These are phyloP conservation scores for Cardamine occulta DNA, from an alignment of 345 rosid species.

Conservation along the genomic window DNA sequence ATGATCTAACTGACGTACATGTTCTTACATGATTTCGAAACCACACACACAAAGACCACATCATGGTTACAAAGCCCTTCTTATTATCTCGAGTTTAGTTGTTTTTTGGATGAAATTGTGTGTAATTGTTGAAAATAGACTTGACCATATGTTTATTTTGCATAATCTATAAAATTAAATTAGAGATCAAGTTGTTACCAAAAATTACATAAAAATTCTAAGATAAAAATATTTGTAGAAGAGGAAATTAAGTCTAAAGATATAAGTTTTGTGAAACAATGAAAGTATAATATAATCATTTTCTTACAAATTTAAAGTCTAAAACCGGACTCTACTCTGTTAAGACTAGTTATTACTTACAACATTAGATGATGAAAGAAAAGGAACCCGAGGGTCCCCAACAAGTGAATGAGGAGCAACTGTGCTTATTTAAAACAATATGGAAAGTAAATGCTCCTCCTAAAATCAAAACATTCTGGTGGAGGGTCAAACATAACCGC, in stretches of 20 bases:
- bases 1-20: too few relatives aligned
- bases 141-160: not conserved
- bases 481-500: too few relatives aligned
- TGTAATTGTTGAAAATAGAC: not conserved
- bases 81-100: not conserved
- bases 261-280: not conserved
- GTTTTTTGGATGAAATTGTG: not conserved
- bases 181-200: not conserved
- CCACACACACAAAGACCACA: not conserved
- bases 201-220: not conserved
- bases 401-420: too few relatives aligned
- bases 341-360: too few relatives aligned
- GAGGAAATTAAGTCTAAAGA: not conserved
- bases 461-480: too few relatives aligned
- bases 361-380: too few relatives aligned
- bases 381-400: too few relatives aligned
- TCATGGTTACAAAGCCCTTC: not conserved
- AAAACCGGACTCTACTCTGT: too few relatives aligned
- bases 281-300: not conserved
- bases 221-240: not conserved
- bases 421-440: too few relatives aligned
- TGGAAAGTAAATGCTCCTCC: too few relatives aligned
- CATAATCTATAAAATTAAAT: not conserved
- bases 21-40: not conserved
- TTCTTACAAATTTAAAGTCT: not conserved